phyloP scores from a whole-genome alignment of 345 rosid genomes.

The Aurinia saxatilis region DNA sequence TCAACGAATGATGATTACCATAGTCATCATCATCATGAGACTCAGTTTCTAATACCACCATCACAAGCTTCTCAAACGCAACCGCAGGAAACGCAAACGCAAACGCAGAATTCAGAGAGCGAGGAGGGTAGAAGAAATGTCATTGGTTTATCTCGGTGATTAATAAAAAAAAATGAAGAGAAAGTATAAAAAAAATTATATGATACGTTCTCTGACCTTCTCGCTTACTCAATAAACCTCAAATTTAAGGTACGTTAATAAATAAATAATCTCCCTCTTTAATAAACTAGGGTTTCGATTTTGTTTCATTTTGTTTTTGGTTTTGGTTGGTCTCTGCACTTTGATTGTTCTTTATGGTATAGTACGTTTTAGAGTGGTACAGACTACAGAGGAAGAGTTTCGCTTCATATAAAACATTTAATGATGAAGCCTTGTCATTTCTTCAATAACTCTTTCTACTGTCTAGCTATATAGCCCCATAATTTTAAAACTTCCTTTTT shows the following conservation, averaged over 20 bases:
- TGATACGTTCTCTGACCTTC: conserved; percentile 17
- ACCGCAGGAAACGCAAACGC: conserved; percentile 38
- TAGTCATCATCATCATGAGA: conserved; percentile 19
- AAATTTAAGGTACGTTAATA: conserved; percentile 8
- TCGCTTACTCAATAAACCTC: conserved; percentile 8
- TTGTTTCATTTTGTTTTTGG: neutral
- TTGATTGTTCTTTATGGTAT: conserved; percentile 17
- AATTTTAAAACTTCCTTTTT: conserved; percentile 5
- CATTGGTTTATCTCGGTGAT: conserved; percentile 34
- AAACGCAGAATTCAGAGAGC: conserved; percentile 38
- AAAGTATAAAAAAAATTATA: neutral
- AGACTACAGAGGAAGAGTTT: conserved; percentile 7
- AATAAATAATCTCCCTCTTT: no score
- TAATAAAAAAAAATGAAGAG: neutral
- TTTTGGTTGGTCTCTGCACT: conserved; percentile 1
- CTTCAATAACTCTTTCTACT: conserved; percentile 8
- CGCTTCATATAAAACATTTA: conserved; percentile 17
- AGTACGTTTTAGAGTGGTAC: conserved; percentile 5
- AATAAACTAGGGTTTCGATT: conserved; percentile 4
- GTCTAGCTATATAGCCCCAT: neutral
- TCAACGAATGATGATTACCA: conserved; percentile 15
- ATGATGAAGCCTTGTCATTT: conserved; percentile 29
- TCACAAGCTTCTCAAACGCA: conserved; percentile 26
- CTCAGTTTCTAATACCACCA: conserved; percentile 17
- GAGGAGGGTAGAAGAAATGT: conserved; percentile 32